A percentile compares a stretch with the other conserved stretches of the same genome.
Conservation (phyloP, 208 protist genomes). For the Leishmania mexicana region DNA sequence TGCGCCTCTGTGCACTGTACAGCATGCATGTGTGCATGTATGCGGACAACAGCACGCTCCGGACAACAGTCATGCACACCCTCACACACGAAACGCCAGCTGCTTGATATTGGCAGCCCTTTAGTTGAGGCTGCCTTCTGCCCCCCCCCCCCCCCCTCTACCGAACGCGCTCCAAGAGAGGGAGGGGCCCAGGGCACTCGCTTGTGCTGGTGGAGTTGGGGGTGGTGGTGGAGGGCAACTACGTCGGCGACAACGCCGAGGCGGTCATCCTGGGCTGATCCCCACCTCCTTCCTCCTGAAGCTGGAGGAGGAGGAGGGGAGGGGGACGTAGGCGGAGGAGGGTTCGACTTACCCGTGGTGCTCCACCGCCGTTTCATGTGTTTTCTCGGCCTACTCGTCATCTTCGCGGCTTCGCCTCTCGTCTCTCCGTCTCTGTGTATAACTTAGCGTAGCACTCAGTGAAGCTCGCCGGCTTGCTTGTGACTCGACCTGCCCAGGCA, state of each 20-base stretch:
- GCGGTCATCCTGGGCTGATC: not conserved
- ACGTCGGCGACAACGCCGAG: not conserved
- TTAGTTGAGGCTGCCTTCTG: not conserved
- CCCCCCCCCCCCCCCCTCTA: not conserved
- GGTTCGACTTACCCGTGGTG: not conserved
- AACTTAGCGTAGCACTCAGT: not conserved
- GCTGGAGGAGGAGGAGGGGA: not conserved
- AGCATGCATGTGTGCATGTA: not conserved
- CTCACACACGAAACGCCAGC: not conserved
- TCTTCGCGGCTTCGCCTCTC: not conserved
- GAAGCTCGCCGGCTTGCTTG: not conserved
- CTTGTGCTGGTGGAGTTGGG: not conserved
- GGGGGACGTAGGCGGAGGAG: not conserved
- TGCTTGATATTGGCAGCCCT: not conserved
- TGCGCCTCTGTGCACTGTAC: not conserved
- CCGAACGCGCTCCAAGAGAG: not conserved
- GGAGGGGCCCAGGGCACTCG: not conserved
- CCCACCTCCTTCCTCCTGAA: no score
- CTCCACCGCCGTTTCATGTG: not conserved
- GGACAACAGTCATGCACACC: not conserved
- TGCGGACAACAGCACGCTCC: not conserved
- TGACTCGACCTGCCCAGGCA: not conserved
- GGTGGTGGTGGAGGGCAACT: not conserved
- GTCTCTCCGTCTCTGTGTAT: not conserved
- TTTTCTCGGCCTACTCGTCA: not conserved